Base-by-base conservation (phyloP, 768 basidiomycete genomes). In the Panaeolus cyanescens region DNA sequence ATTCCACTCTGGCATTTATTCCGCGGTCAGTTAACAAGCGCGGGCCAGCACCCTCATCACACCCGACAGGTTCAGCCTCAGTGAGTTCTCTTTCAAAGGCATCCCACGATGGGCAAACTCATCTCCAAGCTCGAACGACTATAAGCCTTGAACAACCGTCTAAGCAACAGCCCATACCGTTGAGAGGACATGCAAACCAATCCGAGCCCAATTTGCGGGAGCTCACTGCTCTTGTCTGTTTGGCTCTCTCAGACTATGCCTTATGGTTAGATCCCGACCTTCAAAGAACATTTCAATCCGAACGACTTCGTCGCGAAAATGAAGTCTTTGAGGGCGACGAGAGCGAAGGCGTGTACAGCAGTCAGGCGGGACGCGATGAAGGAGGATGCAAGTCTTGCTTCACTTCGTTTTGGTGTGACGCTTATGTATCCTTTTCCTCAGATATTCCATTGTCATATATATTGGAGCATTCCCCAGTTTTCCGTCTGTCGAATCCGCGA, bases 211-310 rank as follows among this genome's bases (percentile, higher is more conserved):
- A 64, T 30, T 58, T 62, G n/a, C 78, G 80, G 40, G 87, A 88
- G 63, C 78, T 82, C 53, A 80, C 80, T 3, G 70, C 71, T 9
- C 75, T 91, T 32, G 64, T 88, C 20, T 74, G 72, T 54, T 80
- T 93, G 3, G 81, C 90, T 0, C 74, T 94, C n/a, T 90, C 91
- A 4, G 84, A 91, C 67, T 84, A 91, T 71, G 78, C 81, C 7
- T 69, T 92, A 8, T 93, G 90, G 91, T 68, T 72, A 3, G 83
- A 91, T 66, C 72, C 81, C 0, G 85, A 86, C 55, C 68, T 91
- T 9, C 75, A 84, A 25, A 72, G 79, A 56, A 79, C 74, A 31
- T 72, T 88, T 13, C 84, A 85, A 15, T n/a, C 45, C 28, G 54
- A 30, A 13, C 20, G 50, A 58, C 34, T 33, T 15, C 32, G 30